Conservation (phyloP, 176 grass and related monocot species). For the Neostapfia colusana region DNA sequence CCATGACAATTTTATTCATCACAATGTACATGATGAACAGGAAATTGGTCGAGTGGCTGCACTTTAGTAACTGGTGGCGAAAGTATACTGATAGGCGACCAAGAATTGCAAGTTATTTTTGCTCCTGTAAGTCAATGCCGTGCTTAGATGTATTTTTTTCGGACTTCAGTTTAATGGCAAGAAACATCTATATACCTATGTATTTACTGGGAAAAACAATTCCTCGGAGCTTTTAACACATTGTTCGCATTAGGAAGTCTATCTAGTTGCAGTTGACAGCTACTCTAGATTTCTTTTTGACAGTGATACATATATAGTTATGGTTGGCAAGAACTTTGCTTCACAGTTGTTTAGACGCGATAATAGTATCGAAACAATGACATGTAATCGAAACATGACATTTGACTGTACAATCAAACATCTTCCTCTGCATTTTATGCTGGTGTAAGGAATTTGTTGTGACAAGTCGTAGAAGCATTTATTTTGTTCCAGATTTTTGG, state of each 20-base stretch:
- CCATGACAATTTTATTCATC: conserved; percentile 29
- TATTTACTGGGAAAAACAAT: not conserved
- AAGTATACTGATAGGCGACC: conserved; percentile 67
- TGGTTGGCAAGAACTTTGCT: not conserved
- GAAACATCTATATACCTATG: not conserved
- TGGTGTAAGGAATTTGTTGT: not conserved
- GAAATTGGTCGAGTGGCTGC: conserved; percentile 60
- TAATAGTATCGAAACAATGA: conserved; percentile 3
- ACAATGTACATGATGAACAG: conserved; percentile 42
- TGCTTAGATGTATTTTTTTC: not conserved
- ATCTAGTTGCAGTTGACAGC: not conserved
- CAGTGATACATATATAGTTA: conserved; percentile 1
- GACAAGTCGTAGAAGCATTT: not conserved
- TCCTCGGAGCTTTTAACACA: not conserved
- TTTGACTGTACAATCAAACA: not conserved
- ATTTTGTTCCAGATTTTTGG: not conserved
- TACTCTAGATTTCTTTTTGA: too few relatives aligned
- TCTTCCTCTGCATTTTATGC: conserved; percentile 8
- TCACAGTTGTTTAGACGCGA: conserved; percentile 17
- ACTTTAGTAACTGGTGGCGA: conserved; percentile 68
- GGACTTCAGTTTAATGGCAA: not conserved
- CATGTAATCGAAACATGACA: not conserved
- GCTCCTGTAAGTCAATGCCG: conserved; percentile 67
- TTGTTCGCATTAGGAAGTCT: not conserved
- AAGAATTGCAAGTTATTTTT: conserved; percentile 72